phyloP scores from a whole-genome alignment of 768 basidiomycete genomes.

The Tricholoma matsutake region DNA sequence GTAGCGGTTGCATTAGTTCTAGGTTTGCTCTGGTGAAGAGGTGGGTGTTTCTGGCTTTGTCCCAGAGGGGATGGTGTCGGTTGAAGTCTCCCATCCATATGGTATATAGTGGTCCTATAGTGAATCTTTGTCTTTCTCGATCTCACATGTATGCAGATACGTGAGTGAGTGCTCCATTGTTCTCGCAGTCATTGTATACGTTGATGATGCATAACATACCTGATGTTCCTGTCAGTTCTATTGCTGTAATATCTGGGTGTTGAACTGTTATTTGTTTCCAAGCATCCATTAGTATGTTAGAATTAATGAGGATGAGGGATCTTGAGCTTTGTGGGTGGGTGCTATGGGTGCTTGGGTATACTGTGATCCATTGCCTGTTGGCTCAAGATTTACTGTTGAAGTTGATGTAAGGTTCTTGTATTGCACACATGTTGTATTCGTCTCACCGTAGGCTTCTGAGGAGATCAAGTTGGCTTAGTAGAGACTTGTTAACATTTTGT shows the following conservation, averaged over 20 bases:
- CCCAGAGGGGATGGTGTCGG: conserved; percentile 25
- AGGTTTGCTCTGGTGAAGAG: too few relatives aligned
- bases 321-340: conserved; percentile 3
- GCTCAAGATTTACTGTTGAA: not conserved
- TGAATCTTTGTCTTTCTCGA: conserved; percentile 6
- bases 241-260: conserved; percentile 21
- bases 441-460: too few relatives aligned
- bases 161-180: not conserved
- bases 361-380: not conserved
- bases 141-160: conserved; percentile 16
- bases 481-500: not conserved
- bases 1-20: too few relatives aligned
- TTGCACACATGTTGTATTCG: too few relatives aligned
- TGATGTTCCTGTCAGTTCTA: not conserved
- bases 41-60: too few relatives aligned
- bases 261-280: not conserved
- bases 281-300: not conserved
- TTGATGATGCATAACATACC: conserved; percentile 32
- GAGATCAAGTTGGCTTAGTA: not conserved
- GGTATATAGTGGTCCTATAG: not conserved
- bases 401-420: too few relatives aligned
- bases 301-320: not conserved
- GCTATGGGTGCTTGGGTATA: conserved; percentile 7
- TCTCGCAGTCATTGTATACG: conserved; percentile 33
- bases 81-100: too few relatives aligned